Base-by-base conservation (phyloP, 257 asterid species). In the Solanum corneliomulleri region DNA sequence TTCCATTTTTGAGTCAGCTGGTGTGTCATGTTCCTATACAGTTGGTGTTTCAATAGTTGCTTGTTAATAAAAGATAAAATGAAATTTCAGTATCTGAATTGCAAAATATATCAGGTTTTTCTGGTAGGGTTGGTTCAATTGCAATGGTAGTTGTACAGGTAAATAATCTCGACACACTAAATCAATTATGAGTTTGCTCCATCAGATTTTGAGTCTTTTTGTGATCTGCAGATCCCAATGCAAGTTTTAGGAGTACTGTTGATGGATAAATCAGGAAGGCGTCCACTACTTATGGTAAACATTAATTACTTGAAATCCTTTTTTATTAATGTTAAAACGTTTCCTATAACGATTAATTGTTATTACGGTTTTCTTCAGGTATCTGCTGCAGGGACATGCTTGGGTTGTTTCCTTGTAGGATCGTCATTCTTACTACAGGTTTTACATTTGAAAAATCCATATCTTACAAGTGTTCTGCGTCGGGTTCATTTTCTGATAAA, bases 91-190 rank as follows among this genome's bases (percentile, higher is more conserved):
- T 15, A 44, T 58, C 9, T 64, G 86, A 87, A 89, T 71, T 4
- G 11, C 83, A 88, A 74, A 83, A 78, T 69, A 20, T 87, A 64
- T 62, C 93, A 96, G 99, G 98, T 85, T 92, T 90, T 58, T 94
- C 99, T 8, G 78, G 92, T 84, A 92, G 91, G 86, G 91, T 92
- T 12, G 98, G 99, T 83, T 93, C 95, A 70, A 93, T 92, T 45
- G 94, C 98, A 11, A 96, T 96, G 99, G 99, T 92, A 45, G 85
- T 93, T 88, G 91, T 96, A 88, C 98, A 96, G 95, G 98, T 93
- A 87, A 69, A 35, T 37, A 12, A 11, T 86, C 62, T 37, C 45
- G 20, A 39, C 18, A 0, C 27, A 16, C 76, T 70, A 7, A 13
- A 62, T 69, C 68, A 21, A 77, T 42, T 23, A 35, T 37, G 37